Conservation (phyloP, 345 rosid species). For the Syzygium grande region DNA sequence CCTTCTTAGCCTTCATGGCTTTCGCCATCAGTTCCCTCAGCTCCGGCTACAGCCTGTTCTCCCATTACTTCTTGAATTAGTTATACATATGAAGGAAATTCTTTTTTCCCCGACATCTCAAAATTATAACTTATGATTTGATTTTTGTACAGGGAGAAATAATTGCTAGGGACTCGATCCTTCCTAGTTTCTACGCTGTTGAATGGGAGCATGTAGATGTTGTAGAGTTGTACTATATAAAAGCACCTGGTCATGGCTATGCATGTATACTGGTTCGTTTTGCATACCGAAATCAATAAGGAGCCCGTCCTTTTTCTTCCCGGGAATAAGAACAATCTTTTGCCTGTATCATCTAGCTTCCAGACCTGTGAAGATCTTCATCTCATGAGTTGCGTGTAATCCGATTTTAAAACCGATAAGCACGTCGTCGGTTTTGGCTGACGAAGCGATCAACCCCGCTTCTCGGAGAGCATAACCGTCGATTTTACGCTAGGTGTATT, state of each 20-base stretch:
- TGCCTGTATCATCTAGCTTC: background rate
- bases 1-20: conserved; percentile 72
- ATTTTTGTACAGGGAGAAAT: background rate
- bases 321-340: background rate
- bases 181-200: background rate
- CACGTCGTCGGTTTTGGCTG: background rate
- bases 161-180: background rate
- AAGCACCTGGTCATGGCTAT: background rate
- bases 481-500: background rate
- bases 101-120: background rate
- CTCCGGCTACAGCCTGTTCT: conserved; percentile 60
- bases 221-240: background rate
- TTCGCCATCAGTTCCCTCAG: conserved; percentile 70
- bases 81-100: background rate
- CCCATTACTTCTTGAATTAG: background rate
- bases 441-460: background rate
- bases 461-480: background rate
- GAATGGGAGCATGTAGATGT: background rate
- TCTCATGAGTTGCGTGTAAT: background rate
- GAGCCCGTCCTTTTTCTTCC: background rate
- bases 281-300: background rate
- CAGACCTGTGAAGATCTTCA: background rate
- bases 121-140: background rate
- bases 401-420: background rate
- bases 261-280: background rate